A percentile compares a stretch with the other conserved stretches of the same genome.
These are phyloP conservation scores for Blastobotrys niveus DNA, from an alignment of 1,139 yeast species.

Conservation along the genomic window DNA sequence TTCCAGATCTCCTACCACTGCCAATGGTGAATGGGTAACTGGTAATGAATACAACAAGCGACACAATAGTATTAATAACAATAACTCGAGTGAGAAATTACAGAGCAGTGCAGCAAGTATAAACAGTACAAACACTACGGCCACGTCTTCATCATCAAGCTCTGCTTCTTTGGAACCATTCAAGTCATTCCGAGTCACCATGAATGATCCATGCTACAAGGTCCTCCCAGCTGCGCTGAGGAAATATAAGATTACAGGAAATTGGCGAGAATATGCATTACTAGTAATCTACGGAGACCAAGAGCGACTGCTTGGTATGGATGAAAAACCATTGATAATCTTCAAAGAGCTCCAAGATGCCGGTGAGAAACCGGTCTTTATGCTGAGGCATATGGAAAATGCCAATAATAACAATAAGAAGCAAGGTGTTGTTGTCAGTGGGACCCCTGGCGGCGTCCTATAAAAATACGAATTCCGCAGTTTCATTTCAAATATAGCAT, in stretches of 20 bases:
- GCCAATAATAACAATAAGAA: not conserved
- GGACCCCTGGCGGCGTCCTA: conserved; percentile 36
- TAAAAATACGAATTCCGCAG: conserved; percentile 15
- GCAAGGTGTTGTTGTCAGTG: conserved; percentile 29
- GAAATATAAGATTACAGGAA: conserved; percentile 73
- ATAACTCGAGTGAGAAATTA: not conserved
- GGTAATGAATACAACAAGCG: conserved; percentile 3
- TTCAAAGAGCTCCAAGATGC: conserved; percentile 81
- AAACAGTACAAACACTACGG: not conserved
- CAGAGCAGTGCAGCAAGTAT: not conserved
- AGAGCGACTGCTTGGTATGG: conserved; percentile 74
- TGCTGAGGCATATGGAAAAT: conserved; percentile 74
- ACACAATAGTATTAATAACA: not conserved
- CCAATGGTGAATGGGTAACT: conserved; percentile 1
- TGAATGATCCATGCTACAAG: conserved; percentile 88
- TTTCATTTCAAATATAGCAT: no score
- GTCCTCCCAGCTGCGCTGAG: conserved; percentile 86
- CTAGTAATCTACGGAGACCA: conserved; percentile 89
- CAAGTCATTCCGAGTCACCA: conserved; percentile 78
- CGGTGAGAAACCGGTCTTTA: conserved; percentile 87
- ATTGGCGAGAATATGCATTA: conserved; percentile 84
- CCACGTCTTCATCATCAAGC: no score
- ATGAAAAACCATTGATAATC: conserved; percentile 85
- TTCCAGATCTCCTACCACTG: conserved; percentile 9
- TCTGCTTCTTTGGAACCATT: no score